Conservation (phyloP, 768 basidiomycete species). For the Pholiota conissans region DNA sequence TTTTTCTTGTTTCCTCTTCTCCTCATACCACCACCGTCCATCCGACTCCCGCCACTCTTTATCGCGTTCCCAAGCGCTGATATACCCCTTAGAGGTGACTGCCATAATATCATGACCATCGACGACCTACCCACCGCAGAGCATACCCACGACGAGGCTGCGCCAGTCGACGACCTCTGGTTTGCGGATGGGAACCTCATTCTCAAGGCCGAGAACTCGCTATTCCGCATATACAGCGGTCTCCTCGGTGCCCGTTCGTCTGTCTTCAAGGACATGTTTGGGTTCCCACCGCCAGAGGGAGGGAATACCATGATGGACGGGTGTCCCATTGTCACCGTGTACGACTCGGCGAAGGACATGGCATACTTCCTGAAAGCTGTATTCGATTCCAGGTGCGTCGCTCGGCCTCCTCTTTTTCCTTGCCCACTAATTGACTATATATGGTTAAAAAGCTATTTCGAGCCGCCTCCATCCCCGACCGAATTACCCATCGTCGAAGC, state of each 20-base stretch:
- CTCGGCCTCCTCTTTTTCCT: neutral
- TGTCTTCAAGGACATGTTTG: conserved; percentile 40
- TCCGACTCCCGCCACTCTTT: neutral
- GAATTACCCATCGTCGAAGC: conserved; percentile 29
- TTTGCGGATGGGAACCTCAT: conserved; percentile 43
- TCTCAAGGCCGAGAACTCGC: conserved; percentile 31
- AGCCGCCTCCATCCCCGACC: conserved; percentile 32
- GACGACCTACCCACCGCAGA: neutral
- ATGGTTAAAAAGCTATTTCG: conserved; percentile 29
- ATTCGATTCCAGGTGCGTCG: conserved; percentile 32
- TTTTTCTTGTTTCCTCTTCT: neutral
- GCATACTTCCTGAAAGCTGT: conserved; percentile 33
- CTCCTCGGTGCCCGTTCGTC: conserved; percentile 32
- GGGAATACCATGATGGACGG: conserved; percentile 27
- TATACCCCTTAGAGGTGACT: conserved; percentile 2
- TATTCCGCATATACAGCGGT: conserved; percentile 36
- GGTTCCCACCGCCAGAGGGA: conserved; percentile 32
- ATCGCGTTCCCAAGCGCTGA: neutral
- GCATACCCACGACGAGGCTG: conserved; percentile 5
- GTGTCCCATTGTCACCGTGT: conserved; percentile 32
- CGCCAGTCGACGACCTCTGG: conserved; percentile 26
- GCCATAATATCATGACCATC: neutral
- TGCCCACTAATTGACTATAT: neutral
- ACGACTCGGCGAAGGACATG: conserved; percentile 35
- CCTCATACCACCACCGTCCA: neutral